Base-by-base conservation (phyloP, 805 yeast genomes). In the Wickerhamomyces kurtzmanii region DNA sequence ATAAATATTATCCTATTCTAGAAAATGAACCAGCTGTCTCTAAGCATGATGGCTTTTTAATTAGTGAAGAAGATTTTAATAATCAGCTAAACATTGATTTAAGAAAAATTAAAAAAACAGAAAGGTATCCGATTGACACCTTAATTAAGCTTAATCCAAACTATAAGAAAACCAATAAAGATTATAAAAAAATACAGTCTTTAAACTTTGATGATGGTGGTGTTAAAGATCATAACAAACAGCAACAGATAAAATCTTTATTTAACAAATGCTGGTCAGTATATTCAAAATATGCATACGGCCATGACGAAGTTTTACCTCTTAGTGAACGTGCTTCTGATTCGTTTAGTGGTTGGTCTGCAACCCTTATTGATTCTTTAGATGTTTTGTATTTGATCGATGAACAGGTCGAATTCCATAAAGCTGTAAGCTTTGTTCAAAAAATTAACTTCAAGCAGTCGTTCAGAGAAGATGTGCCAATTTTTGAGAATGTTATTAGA, bases 311-410 rank as follows among this genome's bases (percentile, higher is more conserved):
- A 32, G 44, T 66, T 5, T 36, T 36, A 13, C 73, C 73, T 1
- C 24, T 64, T 4, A 36, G 61, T 2, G 43, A 49, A 12, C 22
- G 29, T 15, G 45, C 52, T n/a, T 32, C 19, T 7, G 59, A 64
- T 31, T 55, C 69, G 2, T 63, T 65, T 35, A 52, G 56, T 23
- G 70, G 70, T 2, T 69, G 74, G 75, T 65, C 72, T 5, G 51
- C 69, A 5, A 58, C 71, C 3, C 25, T 63, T 12, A 52, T 72
- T 5, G 79, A 72, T 33, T 51, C 73, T 1, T 40, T 73, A 20
- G 79, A 72, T 37, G 63, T 76, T 2, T 40, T 72, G 24, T 50
- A 47, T 29, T 44, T 72, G n/a, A 57, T 71, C 62, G 63, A 51
- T 7, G 49, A 66, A 24, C 37, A 42, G 4, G 47, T 47, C 3